These are phyloP conservation scores for Starmerella khaoyaiensis DNA, from an alignment of 805 yeast genomes.

Conservation along the genomic window DNA sequence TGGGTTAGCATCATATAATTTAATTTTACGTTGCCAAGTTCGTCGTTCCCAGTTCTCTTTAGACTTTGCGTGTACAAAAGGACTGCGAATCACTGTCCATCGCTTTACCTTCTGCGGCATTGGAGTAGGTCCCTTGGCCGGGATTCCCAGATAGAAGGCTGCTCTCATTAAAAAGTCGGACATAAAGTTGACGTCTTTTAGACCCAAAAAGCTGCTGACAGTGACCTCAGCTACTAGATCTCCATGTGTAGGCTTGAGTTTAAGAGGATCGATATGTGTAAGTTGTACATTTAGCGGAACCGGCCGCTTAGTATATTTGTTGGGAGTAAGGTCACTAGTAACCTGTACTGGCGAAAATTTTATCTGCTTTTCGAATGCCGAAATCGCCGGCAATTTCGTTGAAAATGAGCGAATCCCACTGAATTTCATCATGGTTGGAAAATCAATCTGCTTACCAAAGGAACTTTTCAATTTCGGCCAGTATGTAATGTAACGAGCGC, in stretches of 20 bases:
- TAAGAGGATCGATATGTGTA: conserved; percentile 67
- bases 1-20: conserved; percentile 72
- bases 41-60: conserved; percentile 88
- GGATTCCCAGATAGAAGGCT: conserved; percentile 81
- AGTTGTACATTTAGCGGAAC: conserved; percentile 72
- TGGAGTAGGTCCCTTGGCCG: conserved; percentile 62
- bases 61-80: conserved; percentile 86
- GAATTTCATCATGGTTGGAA: no score
- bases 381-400: no score
- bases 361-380: no score
- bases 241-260: conserved; percentile 53
- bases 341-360: no score
- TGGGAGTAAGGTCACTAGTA: conserved; percentile 6
- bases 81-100: conserved; percentile 88
- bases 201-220: conserved; percentile 53
- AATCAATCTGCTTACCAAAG: no score
- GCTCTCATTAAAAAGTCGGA: conserved; percentile 80
- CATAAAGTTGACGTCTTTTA: conserved; percentile 56
- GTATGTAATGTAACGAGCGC: no score
- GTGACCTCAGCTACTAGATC: conserved; percentile 66
- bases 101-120: conserved; percentile 61
- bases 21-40: conserved; percentile 62
- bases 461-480: no score
- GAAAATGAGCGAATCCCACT: no score
- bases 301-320: conserved; percentile 14